Evolutionary conservation across 257 asterid genomes (phyloP), one percentile per base, ranked within the genome.

Genomic region (Solanum medicagineum): DNA sequence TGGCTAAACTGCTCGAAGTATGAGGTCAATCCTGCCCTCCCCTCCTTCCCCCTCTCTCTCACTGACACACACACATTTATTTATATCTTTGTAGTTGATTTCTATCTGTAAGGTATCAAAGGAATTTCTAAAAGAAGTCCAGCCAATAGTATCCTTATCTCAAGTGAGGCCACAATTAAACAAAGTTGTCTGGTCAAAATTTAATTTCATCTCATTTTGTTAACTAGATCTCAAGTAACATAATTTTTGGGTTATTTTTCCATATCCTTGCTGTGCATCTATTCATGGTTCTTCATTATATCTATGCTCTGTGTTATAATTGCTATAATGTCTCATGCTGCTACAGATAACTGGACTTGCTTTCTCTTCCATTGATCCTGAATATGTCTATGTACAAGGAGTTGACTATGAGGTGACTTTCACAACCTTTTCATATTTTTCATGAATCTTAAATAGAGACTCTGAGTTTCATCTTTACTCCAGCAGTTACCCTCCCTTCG

Each of bases 311-410:
- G 63, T 86, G 55, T 68, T 32, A 62, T 63, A 81, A 49, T 75
- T 59, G 82, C 83, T 36, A 36, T 40, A 17, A 26, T 7, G 13
- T 10, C 40, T 51, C 54, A 81, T 56, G 74, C 63, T 86, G 42
- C 36, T 87, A 89, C 98, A 94, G 99, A 95, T 96, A 91, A 96
- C 97, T 20, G 98, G 98, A 85, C 98, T 96, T 86, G 73, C 89
- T 32, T 96, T 96, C 88, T 95, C 98, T 36, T 94, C 98, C 17
- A 85, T 92, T 66, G 94, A 95, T 89, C 94, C 97, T 22, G 89
- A 89, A 85, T 93, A 93, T 86, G 89, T 95, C 80, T 95, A 92
- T 77, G 95, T 93, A 59, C 98, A 96, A 93, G 99, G 98, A 86
- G 94, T 95, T 85, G 98, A 95, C 84, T 94, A 95, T 57, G 99